A percentile compares a stretch with the other conserved stretches of the same genome.
Conservation (phyloP, 768 basidiomycete species). For the Suillus weaverae region DNA sequence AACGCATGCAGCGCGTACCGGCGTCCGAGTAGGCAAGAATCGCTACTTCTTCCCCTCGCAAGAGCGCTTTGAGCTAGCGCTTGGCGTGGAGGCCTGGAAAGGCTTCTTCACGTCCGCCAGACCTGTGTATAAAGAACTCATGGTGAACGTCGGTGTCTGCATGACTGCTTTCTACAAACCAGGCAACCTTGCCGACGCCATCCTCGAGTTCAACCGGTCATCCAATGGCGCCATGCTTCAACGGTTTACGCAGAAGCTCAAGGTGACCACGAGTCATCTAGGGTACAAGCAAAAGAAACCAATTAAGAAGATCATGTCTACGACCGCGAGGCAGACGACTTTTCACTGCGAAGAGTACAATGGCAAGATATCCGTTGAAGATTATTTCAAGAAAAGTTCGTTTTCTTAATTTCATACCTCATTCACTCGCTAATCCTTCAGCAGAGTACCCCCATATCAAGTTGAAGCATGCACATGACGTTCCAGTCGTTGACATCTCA, state of each 20-base stretch:
- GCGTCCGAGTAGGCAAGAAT: conserved; percentile 50
- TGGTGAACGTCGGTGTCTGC: conserved; percentile 55
- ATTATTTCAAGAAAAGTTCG: conserved; percentile 66
- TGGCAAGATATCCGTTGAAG: conserved; percentile 54
- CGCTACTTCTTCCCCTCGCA: conserved; percentile 49
- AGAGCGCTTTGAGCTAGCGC: conserved; percentile 27
- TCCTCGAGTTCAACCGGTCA: conserved; percentile 45
- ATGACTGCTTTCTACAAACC: conserved; percentile 58
- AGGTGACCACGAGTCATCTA: conserved; percentile 56
- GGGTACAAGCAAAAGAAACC: conserved; percentile 54
- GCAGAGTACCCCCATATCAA: conserved; percentile 57
- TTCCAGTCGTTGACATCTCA: conserved; percentile 59
- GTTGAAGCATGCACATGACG: conserved; percentile 44
- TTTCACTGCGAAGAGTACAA: conserved; percentile 64
- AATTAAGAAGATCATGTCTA: conserved; percentile 38
- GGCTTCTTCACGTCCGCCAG: conserved; percentile 55
- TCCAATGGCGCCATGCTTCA: conserved; percentile 46
- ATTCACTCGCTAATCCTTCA: conserved; percentile 13
- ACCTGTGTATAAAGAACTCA: conserved; percentile 46
- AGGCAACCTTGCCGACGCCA: conserved; percentile 61
- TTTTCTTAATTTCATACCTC: conserved; percentile 9
- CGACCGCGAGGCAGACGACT: conserved; percentile 43
- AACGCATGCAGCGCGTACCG: conserved; percentile 41
- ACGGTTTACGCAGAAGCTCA: conserved; percentile 52
- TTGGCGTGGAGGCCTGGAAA: conserved; percentile 44